Percentiles rank a stretch among this genome's conserved stretches.
Conservation (phyloP, 1,284 basidiomycete genomes). For the Ceratobasidium sp. region DNA sequence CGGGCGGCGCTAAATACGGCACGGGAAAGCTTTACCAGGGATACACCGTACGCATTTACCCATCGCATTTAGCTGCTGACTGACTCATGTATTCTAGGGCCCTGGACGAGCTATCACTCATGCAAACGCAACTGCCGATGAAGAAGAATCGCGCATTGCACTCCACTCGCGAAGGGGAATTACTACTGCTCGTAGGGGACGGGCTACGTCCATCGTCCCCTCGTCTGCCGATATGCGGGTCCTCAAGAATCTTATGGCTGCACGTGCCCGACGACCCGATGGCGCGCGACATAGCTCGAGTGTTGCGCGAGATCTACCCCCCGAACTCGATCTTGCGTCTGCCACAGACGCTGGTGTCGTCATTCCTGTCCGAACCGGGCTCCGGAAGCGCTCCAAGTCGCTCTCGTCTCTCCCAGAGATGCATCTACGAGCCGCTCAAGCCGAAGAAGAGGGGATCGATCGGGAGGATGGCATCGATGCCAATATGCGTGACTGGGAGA, state of each 20-base stretch:
- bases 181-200: slow-evolving; percentile 42
- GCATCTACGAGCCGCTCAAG: neutral
- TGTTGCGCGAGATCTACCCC: slow-evolving; percentile 18
- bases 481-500: slow-evolving; percentile 32
- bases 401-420: slow-evolving; percentile 24
- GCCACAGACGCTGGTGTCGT: neutral
- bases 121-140: slow-evolving; percentile 67
- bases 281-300: slow-evolving; percentile 21
- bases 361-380: slow-evolving; percentile 11
- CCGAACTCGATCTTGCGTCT: slow-evolving; percentile 17
- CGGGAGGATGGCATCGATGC: slow-evolving; percentile 20
- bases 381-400: slow-evolving; percentile 33
- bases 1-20: slow-evolving; percentile 70
- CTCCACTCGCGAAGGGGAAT: slow-evolving; percentile 12
- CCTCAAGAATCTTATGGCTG: slow-evolving; percentile 24
- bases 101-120: slow-evolving; percentile 72
- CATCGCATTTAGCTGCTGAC: slow-evolving; percentile 10
- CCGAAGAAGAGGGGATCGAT: neutral
- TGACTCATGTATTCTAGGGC: slow-evolving; percentile 52
- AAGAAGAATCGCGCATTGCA: slow-evolving; percentile 57
- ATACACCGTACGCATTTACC: slow-evolving; percentile 55
- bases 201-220: slow-evolving; percentile 8
- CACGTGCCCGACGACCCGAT: slow-evolving; percentile 11
- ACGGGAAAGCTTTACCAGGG: slow-evolving; percentile 70
- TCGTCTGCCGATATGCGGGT: slow-evolving; percentile 24